phyloP scores from a whole-genome alignment of 495 filamentous ascomycete genomes.

The Tuber umbilicatum region DNA sequence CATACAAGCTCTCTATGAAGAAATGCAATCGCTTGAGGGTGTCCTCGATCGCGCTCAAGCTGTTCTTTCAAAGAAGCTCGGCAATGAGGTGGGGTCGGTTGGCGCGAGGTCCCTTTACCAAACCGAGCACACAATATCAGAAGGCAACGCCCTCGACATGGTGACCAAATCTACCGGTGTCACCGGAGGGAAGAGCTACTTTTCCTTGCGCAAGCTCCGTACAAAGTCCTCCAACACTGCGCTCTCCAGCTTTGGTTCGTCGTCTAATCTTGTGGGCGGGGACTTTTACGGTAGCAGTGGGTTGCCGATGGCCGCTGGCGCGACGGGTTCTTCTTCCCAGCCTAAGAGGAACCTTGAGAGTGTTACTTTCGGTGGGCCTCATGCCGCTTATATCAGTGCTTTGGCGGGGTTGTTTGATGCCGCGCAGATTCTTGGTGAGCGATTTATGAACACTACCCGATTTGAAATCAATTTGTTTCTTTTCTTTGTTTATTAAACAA shows the following conservation, averaged over 20 bases:
- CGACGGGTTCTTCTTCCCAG: slow-evolving; percentile 41
- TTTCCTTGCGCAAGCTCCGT: slow-evolving; percentile 81
- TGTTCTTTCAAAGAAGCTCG: slow-evolving; percentile 71
- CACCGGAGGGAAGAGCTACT: slow-evolving; percentile 45
- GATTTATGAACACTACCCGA: slow-evolving; percentile 8
- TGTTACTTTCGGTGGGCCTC: slow-evolving; percentile 69
- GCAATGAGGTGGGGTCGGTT: slow-evolving; percentile 80
- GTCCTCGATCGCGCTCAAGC: slow-evolving; percentile 80
- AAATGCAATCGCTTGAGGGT: slow-evolving; percentile 87
- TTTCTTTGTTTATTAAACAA: slow-evolving; percentile 1
- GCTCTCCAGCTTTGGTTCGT: slow-evolving; percentile 32
- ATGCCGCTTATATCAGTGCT: slow-evolving; percentile 82
- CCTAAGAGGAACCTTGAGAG: slow-evolving; percentile 62
- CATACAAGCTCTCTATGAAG: slow-evolving; percentile 82
- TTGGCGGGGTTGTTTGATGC: slow-evolving; percentile 90
- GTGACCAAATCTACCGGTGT: slow-evolving; percentile 41
- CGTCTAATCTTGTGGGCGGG: slow-evolving; percentile 23
- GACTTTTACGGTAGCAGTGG: slow-evolving; percentile 31
- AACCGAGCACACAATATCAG: slow-evolving; percentile 33
- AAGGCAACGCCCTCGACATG: slow-evolving; percentile 37
- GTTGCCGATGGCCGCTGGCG: slow-evolving; percentile 29
- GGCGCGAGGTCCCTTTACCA: slow-evolving; percentile 47
- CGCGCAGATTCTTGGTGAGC: slow-evolving; percentile 84
- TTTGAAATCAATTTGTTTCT: slow-evolving; percentile 7
- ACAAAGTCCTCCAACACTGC: slow-evolving; percentile 64